Evolutionary conservation across 1,139 yeast species (phyloP), one percentile per base, ranked within the genome.

Genomic region (Blastobotrys proliferans): DNA sequence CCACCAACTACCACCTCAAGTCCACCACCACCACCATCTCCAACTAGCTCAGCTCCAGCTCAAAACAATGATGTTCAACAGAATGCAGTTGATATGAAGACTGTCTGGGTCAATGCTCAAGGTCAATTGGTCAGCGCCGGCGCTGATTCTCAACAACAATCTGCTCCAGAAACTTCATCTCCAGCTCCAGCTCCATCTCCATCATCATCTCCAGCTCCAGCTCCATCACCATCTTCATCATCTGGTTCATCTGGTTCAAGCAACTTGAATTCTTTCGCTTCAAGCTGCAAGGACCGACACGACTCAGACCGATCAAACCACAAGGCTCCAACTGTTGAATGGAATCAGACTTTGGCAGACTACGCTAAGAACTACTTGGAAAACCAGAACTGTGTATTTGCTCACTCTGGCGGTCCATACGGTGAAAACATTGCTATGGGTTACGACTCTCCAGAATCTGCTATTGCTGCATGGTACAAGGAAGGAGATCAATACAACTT

Each of bases 361-460:
- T 81, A 77, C 57, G 95, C 96, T 39, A 80, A 79, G 65, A 62
- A 67, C 52, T 83, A 81, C 63, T 57, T 64, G 25, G 76, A 79
- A 64, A 58, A 67, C 42, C 84, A 81, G 66, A 76, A 76, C 62
- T 87, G 96, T 68, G 76, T 78, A 29, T 76, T 87, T 63, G 66
- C 68, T 28, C 96, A 88, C 70, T 80, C 94, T 40, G 85, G 84
- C 45, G 92, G 92, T 45, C 65, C 71, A 41, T 83, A 76, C 68
- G 96, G 96, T 61, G 96, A 88, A 69, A 88, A 88, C 73, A 73
- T 88, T 61, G 95, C 94, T 42, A 69, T 77, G 43, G 96, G 96
- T 45, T 65, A 58, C 57, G 76, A 72, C 65, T 51, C 72, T 35
- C 63, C 71, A 27, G 68, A 71, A 22, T 83, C 76, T 35, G 86